These are phyloP conservation scores for Kodamaea leandrae DNA, from an alignment of 805 yeast genomes.

Conservation along the genomic window DNA sequence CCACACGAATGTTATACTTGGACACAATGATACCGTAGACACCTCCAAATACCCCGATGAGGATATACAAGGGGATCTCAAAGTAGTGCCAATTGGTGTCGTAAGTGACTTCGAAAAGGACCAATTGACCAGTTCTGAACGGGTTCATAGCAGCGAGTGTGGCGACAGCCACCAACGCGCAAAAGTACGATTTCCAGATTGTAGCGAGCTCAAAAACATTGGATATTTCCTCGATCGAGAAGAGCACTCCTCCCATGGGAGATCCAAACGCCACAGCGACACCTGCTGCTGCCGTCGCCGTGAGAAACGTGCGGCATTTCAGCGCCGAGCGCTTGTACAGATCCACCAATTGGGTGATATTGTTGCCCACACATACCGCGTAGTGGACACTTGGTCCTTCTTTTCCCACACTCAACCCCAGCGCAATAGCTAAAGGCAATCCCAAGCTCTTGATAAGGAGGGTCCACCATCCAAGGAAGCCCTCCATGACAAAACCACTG, in stretches of 20 bases:
- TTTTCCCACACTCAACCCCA: conserved; percentile 92
- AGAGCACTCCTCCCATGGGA: conserved; percentile 95
- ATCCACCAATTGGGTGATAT: conserved; percentile 56
- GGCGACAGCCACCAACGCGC: conserved; percentile 84
- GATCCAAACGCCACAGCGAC: conserved; percentile 98
- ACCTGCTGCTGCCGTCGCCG: conserved; percentile 96
- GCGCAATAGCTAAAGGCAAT: conserved; percentile 85
- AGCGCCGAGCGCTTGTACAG: conserved; percentile 46
- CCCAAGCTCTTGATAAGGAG: conserved; percentile 73
- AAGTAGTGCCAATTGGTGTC: conserved; percentile 82
- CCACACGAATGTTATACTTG: conserved; percentile 71
- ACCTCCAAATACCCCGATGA: conserved; percentile 90
- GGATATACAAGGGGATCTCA: conserved; percentile 76
- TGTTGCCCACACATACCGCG: conserved; percentile 93
- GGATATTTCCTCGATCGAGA: conserved; percentile 88
- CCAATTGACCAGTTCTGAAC: conserved; percentile 91
- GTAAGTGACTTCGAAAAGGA: conserved; percentile 86
- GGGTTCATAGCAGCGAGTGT: conserved; percentile 82
- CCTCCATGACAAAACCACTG: conserved; percentile 79
- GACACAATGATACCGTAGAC: conserved; percentile 78
- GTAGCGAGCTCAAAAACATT: conserved; percentile 70
- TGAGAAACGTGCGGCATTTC: conserved; percentile 57
- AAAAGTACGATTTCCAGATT: conserved; percentile 88
- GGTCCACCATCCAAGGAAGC: conserved; percentile 73
- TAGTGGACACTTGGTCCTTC: conserved; percentile 99